phyloP scores from a whole-genome alignment of 139 green algal species.

The Tetratostichococcus sp. region DNA sequence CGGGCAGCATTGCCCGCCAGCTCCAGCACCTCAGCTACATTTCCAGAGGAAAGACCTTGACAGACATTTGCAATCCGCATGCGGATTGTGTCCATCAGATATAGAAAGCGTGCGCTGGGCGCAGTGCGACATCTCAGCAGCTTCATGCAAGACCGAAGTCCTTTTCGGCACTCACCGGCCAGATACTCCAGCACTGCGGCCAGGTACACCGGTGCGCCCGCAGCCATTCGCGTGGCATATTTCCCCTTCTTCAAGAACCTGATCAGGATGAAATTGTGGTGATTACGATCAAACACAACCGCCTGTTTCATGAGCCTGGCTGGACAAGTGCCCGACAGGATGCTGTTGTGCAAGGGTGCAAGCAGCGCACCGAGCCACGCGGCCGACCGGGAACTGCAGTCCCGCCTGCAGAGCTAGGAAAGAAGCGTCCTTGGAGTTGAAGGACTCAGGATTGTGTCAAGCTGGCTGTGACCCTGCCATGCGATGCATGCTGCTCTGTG shows the following conservation, averaged over 20 bases:
- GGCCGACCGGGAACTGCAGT: constrained; percentile 79
- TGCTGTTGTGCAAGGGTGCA: not conserved
- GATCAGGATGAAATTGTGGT: too few species aligned
- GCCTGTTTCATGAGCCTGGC: too few species aligned
- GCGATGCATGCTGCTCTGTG: too few species aligned
- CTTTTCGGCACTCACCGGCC: constrained; percentile 29
- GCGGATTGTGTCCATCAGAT: too few species aligned
- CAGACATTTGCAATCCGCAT: too few species aligned
- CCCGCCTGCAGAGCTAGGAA: constrained; percentile 75
- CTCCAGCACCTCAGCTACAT: constrained; percentile 66
- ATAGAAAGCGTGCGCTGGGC: too few species aligned
- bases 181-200: constrained; percentile 72
- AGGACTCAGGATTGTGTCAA: too few species aligned
- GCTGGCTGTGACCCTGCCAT: too few species aligned
- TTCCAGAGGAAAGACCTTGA: too few species aligned
- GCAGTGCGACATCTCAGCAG: constrained; percentile 40
- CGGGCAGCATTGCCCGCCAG: constrained; percentile 78
- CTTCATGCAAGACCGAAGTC: constrained; percentile 28
- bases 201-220: constrained; percentile 71
- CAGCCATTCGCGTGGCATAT: constrained; percentile 68
- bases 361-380: constrained; percentile 64
- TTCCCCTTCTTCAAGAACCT: constrained; percentile 72
- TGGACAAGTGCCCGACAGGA: too few species aligned
- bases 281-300: not conserved
- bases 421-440: too few species aligned